Conservation (phyloP, 2,329 filamentous ascomycete species). For the Paraphoma chrysanthemicola region DNA sequence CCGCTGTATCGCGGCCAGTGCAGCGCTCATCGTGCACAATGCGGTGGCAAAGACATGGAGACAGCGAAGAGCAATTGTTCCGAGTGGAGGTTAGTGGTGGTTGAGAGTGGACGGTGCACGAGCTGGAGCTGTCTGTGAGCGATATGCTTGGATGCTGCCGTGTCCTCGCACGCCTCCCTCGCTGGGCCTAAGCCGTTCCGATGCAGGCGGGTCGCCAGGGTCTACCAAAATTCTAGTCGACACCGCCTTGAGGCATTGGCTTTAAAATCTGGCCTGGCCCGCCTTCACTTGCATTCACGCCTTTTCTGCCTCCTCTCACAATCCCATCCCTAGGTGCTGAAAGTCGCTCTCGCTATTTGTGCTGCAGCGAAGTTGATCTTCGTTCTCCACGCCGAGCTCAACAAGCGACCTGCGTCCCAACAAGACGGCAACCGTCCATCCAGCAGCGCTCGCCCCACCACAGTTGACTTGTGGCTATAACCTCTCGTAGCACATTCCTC, state of each 20-base stretch:
- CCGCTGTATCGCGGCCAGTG: conserved; percentile 13
- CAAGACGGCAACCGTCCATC: conserved; percentile 25
- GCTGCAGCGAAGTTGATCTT: conserved; percentile 5
- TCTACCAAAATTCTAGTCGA: conserved; percentile 28
- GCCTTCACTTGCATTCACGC: conserved; percentile 7
- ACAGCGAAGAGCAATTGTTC: conserved; percentile 14
- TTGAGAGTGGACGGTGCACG: conserved; percentile 18
- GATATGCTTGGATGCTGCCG: neutral
- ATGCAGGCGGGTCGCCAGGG: conserved; percentile 11
- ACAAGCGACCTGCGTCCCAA: conserved; percentile 33
- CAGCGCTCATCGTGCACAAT: conserved; percentile 25
- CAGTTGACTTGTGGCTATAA: neutral
- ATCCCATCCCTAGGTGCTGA: neutral
- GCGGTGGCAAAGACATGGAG: conserved; percentile 27
- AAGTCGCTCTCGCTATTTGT: conserved; percentile 3
- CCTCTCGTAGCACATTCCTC: neutral
- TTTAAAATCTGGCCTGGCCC: conserved; percentile 30
- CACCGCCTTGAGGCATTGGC: conserved; percentile 26
- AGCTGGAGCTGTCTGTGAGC: conserved; percentile 20
- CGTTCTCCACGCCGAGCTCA: conserved; percentile 12
- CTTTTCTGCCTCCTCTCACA: conserved; percentile 8
- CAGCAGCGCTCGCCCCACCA: conserved; percentile 3
- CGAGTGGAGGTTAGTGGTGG: conserved; percentile 19
- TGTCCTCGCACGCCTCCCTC: conserved; percentile 18
- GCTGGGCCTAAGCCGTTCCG: too few relatives aligned